phyloP scores from a whole-genome alignment of 2,329 filamentous ascomycete species.

The Coniella vitis region DNA sequence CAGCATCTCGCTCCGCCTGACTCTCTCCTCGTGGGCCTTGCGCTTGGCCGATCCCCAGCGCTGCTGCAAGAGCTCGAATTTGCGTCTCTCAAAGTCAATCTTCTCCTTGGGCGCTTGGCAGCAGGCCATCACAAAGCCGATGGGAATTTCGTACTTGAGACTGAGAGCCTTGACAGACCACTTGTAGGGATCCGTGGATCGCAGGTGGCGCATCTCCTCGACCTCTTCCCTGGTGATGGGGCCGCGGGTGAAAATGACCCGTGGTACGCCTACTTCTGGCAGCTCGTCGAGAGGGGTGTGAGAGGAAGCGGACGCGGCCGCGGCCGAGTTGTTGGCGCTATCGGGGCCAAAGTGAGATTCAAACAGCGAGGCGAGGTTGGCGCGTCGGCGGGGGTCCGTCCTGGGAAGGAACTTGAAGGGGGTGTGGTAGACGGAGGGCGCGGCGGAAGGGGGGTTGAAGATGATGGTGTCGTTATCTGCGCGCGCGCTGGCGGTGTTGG shows the following conservation, averaged over 20 bases:
- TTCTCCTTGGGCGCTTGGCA: constrained; percentile 43
- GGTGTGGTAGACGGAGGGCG: constrained; percentile 53
- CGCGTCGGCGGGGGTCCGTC: constrained; percentile 45
- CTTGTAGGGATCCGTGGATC: constrained; percentile 42
- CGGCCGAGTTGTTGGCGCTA: not conserved
- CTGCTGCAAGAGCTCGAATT: constrained; percentile 41
- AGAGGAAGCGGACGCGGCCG: not conserved
- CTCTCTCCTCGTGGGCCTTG: constrained; percentile 48
- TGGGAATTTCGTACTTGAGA: constrained; percentile 47
- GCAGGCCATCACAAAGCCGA: constrained; percentile 52
- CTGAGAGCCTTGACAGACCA: constrained; percentile 51
- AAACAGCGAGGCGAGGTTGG: constrained; percentile 40
- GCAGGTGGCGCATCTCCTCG: constrained; percentile 51
- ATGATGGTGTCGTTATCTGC: constrained; percentile 37
- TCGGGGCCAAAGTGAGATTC: constrained; percentile 17
- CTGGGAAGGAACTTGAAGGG: constrained; percentile 59
- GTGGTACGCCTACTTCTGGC: constrained; percentile 14
- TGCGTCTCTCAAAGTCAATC: constrained; percentile 35
- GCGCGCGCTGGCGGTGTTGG: too few relatives aligned
- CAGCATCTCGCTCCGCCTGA: constrained; percentile 46
- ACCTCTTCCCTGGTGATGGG: constrained; percentile 51
- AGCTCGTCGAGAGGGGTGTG: constrained; percentile 2
- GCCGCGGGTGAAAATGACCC: constrained; percentile 23
- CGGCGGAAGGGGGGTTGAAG: constrained; percentile 42
- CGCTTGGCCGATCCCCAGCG: constrained; percentile 51